phyloP scores from a whole-genome alignment of 164 flowering plant species.

The Dillenia turbinata region DNA sequence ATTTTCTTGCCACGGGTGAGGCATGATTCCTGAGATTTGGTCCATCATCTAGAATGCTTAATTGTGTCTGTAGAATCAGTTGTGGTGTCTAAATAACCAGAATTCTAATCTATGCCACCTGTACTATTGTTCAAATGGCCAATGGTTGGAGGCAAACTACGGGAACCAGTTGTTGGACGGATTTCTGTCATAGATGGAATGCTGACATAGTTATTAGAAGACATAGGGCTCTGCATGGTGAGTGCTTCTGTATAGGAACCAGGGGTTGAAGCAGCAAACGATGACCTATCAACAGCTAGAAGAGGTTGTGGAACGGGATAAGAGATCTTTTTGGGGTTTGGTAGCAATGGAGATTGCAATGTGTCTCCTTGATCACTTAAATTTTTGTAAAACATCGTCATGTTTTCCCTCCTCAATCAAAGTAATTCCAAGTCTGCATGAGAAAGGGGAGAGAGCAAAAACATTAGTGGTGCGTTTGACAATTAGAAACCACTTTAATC shows the following conservation, averaged over 20 bases:
- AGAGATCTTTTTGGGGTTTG: too few relatives aligned
- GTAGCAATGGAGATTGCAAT: too few relatives aligned
- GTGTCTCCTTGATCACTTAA: too few relatives aligned
- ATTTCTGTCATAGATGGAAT: conserved; percentile 16
- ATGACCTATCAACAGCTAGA: conserved; percentile 14
- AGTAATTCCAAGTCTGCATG: too few relatives aligned
- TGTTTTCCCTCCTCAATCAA: too few relatives aligned
- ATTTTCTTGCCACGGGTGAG: conserved; percentile 66
- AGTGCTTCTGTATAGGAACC: conserved; percentile 22
- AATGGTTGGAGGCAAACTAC: not conserved
- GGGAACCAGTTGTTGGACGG: conserved; percentile 18
- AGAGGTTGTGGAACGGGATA: not conserved
- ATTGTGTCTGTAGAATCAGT: conserved; percentile 25
- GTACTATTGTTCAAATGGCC: too few relatives aligned
- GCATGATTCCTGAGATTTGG: conserved; percentile 57
- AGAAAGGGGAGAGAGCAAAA: too few relatives aligned
- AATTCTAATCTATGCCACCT: too few relatives aligned
- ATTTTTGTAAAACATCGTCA: too few relatives aligned
- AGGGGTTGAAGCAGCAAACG: conserved; percentile 20
- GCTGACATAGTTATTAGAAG: conserved; percentile 17
- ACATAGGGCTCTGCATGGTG: not conserved
- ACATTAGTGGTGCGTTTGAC: too few relatives aligned
- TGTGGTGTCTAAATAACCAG: conserved; percentile 25
- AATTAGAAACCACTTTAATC: too few relatives aligned
- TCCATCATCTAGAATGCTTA: conserved; percentile 32